Conservation (phyloP, 2,329 filamentous ascomycete genomes). For the Chaetomium sp. region DNA sequence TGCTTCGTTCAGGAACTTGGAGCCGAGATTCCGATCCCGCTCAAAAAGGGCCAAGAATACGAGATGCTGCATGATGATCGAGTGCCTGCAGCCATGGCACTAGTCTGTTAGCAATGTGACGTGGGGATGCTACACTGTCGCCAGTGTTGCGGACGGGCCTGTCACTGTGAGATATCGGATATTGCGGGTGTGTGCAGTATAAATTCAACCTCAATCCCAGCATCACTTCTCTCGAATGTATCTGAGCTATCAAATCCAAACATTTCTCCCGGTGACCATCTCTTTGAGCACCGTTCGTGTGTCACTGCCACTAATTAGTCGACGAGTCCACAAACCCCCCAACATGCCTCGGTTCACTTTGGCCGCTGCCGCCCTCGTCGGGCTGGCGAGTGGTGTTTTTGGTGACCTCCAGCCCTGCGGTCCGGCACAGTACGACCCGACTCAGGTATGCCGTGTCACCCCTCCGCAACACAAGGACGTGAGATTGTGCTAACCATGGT, state of each 20-base stretch:
- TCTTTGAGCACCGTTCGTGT: not conserved
- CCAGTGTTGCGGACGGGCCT: not conserved
- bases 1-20: not conserved
- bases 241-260: not conserved
- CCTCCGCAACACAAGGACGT: too few species aligned
- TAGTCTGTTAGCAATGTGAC: not conserved
- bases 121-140: not conserved
- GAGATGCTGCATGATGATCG: constrained; percentile 13
- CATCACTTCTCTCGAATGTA: not conserved
- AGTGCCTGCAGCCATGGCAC: not conserved
- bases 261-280: not conserved
- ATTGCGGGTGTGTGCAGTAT: not conserved
- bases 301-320: not conserved
- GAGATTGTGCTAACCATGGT: constrained; percentile 11
- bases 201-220: not conserved
- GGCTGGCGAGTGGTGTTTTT: constrained; percentile 22
- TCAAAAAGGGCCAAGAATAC: constrained; percentile 5
- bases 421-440: constrained; percentile 33
- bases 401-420: constrained; percentile 32
- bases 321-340: not conserved
- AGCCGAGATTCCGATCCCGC: not conserved
- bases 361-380: constrained; percentile 25
- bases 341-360: constrained; percentile 30
- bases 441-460: constrained; percentile 27
- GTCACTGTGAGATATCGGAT: not conserved